These are phyloP conservation scores for Moelleriella libera DNA, from an alignment of 2,329 filamentous ascomycete species.

Conservation along the genomic window DNA sequence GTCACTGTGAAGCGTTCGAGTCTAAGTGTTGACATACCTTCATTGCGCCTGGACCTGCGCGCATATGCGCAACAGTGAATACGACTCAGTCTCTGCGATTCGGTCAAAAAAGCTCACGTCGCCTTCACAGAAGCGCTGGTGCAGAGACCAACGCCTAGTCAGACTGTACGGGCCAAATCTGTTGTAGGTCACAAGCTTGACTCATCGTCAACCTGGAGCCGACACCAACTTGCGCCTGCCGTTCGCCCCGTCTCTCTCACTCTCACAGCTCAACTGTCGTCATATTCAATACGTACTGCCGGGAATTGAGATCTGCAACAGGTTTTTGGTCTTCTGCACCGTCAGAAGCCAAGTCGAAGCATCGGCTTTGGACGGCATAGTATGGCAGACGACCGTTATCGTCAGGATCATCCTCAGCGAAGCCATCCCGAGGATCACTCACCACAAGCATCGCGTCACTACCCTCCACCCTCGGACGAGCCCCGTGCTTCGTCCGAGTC, in stretches of 20 bases:
- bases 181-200: not conserved
- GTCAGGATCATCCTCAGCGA: slow-evolving; percentile 21
- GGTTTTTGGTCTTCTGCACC: slow-evolving; percentile 7
- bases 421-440: slow-evolving; percentile 19
- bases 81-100: not conserved
- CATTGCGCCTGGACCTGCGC: not conserved
- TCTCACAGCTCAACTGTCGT: not conserved
- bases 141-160: not conserved
- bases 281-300: not conserved
- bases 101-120: not conserved
- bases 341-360: slow-evolving; percentile 12
- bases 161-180: not conserved
- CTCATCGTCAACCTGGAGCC: not conserved
- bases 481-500: slow-evolving; percentile 5
- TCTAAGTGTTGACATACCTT: not conserved
- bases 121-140: not conserved
- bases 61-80: not conserved
- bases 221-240: not conserved
- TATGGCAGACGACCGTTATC: slow-evolving; percentile 25
- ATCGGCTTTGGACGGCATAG: slow-evolving; percentile 12
- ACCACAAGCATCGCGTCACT: slow-evolving; percentile 3
- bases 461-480: slow-evolving; percentile 5
- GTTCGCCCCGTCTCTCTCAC: not conserved
- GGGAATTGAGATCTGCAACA: slow-evolving; percentile 2
- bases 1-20: not conserved